Base-by-base conservation (phyloP, 768 basidiomycete genomes). In the Amanita thiersii region DNA sequence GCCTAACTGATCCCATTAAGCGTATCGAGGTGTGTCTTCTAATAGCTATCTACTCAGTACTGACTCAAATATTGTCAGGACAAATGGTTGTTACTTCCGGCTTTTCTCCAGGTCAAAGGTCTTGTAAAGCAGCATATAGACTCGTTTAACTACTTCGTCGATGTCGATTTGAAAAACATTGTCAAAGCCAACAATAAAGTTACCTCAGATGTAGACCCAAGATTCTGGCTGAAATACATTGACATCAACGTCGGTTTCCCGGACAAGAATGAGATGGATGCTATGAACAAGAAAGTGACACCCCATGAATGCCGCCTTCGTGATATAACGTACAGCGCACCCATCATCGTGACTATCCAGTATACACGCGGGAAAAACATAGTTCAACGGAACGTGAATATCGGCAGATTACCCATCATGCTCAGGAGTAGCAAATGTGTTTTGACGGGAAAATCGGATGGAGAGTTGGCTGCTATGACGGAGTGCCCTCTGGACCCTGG, bases 121-220 rank as follows among this genome's bases (percentile, higher is more conserved):
- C 81, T 99, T 10, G 96, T 99, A 47, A 98, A 98, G 66, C 96
- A 98, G 57, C 96, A 99, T 57, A 87, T 97, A 51, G 96, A 97
- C 61, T 96, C 91, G 5, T 98, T 91, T 79, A 97, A 97, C 66
- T 93, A 94, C 62, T 98, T 99, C 56, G 91, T 97, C 56, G 88
- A 97, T 52, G 82, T 86, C 31, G 96, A 98, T 56, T 86, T 99
- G 57, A 93, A 92, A 61, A 94, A 92, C 52, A 96, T 99, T 53
- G 81, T 98, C 45, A 86, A 80, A 50, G 90, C 90, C 4, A 93
- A 94, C 58, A 83, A 80, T 65, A 89, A 90, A 58, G 82, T 94
- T 55, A 92, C 88, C 3, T 96, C 92, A 12, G 96, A 99, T 52
- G 88, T 97, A 48, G 92, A 97, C 62, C 96, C 93, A 6, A 78